Evolutionary conservation across 805 yeast species (phyloP), one percentile per base, ranked within the genome.

Genomic region (Candida insectalens): DNA sequence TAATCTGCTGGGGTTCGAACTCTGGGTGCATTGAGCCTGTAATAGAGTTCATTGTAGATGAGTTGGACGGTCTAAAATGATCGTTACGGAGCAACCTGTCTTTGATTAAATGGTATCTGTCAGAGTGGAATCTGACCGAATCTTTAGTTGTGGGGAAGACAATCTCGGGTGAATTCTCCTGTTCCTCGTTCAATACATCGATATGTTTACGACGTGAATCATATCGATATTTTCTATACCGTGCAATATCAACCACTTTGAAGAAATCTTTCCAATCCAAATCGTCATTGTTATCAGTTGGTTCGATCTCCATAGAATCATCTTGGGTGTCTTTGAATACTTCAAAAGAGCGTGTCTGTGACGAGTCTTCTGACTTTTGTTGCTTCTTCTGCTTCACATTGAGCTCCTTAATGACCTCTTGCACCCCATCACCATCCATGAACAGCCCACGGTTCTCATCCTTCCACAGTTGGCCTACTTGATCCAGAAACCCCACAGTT

Each of bases 361-460:
- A 19, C 10, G 39, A 33, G 36, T 37, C 44, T 34, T 38, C 39
- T 30, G 38, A 39, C 9, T 39, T 9, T 33, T 28, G 37, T 34
- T 19, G 43, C 48, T 8, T 43, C 41, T 26, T 41, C 38, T 25
- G 36, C 27, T 32, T 27, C 10, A 19, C 18, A n/a, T n/a, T 22
- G 19, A 44, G 44, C 43, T 87, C 95, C 32, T 67, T 67, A 12
- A 88, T 62, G 3, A 89, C 76, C 25, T 69, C 71, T 1, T 59
- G 54, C 12, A 87, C 65, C 3, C 83, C 80, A 3, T 68, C 73
- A 3, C 88, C 85, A 47, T 85, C 95, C 2, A 89, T 64, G 45
- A 89, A 89, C 6, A 87, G 49, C 0, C 96, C 96, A 29, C 89
- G 64, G 36, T 84, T 95, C 49, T 87, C 95, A 30, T 74, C 82